A percentile compares a stretch with the other conserved stretches of the same genome.
Evolutionary conservation across 306 rosid species (phyloP).

Genomic region (Parietaria judaica): DNA sequence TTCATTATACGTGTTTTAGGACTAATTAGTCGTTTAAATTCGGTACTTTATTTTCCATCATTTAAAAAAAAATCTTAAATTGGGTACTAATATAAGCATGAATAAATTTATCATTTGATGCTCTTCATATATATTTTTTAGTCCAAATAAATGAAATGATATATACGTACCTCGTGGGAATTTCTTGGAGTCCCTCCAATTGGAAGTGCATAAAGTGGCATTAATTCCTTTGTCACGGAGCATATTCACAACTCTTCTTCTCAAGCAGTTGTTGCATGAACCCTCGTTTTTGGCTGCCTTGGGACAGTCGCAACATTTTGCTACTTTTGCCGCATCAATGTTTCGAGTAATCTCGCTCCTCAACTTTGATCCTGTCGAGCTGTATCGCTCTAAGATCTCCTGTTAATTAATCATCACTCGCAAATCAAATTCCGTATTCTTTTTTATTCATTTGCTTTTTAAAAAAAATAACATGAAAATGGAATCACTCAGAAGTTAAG

Average conservation of each 20-base stretch:
- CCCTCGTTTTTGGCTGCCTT: conserved; percentile 19
- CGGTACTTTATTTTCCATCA: no score
- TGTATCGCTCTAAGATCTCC: conserved; percentile 50
- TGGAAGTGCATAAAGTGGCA: conserved; percentile 40
- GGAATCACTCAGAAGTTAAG: neutral
- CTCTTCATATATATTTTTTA: no score
- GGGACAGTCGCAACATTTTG: conserved; percentile 31
- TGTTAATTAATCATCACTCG: conserved; percentile 8
- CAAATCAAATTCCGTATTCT: neutral
- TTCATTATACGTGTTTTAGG: no score
- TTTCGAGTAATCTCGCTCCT: conserved; percentile 34
- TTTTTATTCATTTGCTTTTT: no score
- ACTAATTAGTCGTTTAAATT: no score
- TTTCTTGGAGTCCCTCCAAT: conserved; percentile 42
- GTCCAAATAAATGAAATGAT: no score
- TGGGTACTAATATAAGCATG: no score
- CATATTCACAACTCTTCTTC: conserved; percentile 28
- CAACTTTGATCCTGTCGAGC: conserved; percentile 27
- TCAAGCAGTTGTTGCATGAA: conserved; percentile 36
- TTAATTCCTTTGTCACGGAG: conserved; percentile 41
- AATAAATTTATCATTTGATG: no score
- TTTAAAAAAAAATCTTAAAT: no score
- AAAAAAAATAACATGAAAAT: neutral
- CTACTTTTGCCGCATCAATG: conserved; percentile 22
- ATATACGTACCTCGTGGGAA: conserved; percentile 36